phyloP scores from a whole-genome alignment of 2,329 filamentous ascomycete genomes.

The Cladosporium sp. region DNA sequence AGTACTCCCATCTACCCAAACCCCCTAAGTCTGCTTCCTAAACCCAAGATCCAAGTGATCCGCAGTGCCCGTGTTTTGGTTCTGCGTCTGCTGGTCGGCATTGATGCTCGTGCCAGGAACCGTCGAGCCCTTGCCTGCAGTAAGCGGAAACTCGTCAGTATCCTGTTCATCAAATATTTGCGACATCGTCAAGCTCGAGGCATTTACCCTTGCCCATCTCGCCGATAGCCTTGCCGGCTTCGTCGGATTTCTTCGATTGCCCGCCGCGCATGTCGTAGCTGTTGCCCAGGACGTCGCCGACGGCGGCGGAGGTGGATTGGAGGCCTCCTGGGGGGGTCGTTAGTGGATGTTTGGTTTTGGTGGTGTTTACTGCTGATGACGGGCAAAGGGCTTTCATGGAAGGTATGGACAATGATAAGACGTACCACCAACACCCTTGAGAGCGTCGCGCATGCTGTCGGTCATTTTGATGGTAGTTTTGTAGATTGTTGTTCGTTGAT shows the following conservation, averaged over 20 bases:
- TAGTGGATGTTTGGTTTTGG: not conserved
- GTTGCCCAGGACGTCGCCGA: constrained; percentile 33
- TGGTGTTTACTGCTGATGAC: too few species aligned
- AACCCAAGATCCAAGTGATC: constrained; percentile 36
- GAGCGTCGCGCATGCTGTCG: too few species aligned
- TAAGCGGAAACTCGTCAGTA: not conserved
- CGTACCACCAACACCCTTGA: too few species aligned
- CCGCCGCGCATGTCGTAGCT: constrained; percentile 29
- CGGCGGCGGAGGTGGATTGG: constrained; percentile 30
- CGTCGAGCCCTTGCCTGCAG: constrained; percentile 27
- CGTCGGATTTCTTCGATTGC: constrained; percentile 34
- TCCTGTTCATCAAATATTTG: too few species aligned
- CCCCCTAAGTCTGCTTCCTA: constrained; percentile 28
- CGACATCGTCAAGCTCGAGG: not conserved
- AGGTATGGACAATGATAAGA: too few species aligned
- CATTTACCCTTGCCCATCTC: constrained; percentile 30
- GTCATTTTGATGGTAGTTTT: too few species aligned
- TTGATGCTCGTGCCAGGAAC: constrained; percentile 31
- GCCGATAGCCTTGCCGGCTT: constrained; percentile 30
- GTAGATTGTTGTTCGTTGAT: too few species aligned
- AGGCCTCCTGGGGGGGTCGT: constrained; percentile 29
- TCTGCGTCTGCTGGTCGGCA: constrained; percentile 32
- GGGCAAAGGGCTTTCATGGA: too few species aligned
- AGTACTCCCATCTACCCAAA: not conserved
- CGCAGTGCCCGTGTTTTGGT: constrained; percentile 34